phyloP scores from a whole-genome alignment of 1,139 yeast genomes.

The Geotrichum phurueaensis region DNA sequence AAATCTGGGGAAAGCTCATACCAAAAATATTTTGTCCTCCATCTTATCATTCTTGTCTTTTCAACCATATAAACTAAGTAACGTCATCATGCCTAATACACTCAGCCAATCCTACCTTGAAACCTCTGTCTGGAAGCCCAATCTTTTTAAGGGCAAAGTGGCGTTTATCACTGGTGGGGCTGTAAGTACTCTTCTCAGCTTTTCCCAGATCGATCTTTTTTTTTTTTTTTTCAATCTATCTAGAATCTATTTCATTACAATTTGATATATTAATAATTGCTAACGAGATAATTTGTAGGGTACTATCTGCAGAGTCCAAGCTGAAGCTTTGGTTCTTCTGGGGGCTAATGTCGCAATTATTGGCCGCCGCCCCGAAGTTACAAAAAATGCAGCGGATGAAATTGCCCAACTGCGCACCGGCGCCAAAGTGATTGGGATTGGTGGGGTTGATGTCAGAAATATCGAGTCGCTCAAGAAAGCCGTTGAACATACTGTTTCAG shows the following conservation, averaged over 20 bases:
- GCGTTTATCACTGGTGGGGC: constrained; percentile 94
- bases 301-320: constrained; percentile 79
- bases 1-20: too few species aligned
- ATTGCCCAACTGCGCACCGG: constrained; percentile 51
- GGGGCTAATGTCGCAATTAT: constrained; percentile 85
- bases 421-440: constrained; percentile 60
- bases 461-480: constrained; percentile 54
- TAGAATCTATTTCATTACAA: not conserved
- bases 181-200: not conserved
- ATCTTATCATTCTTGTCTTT: not conserved
- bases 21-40: not conserved
- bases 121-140: constrained; percentile 45
- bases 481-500: constrained; percentile 55
- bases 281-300: constrained; percentile 38
- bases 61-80: not conserved
- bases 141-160: constrained; percentile 71
- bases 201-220: not conserved
- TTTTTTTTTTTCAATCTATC: not conserved
- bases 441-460: constrained; percentile 71
- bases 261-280: not conserved
- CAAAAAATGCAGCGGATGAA: constrained; percentile 62
- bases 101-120: constrained; percentile 25
- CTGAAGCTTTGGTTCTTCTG: constrained; percentile 69
- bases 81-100: constrained; percentile 15
- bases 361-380: constrained; percentile 66